Conservation (phyloP, 345 rosid species). For the Acer saccharum region DNA sequence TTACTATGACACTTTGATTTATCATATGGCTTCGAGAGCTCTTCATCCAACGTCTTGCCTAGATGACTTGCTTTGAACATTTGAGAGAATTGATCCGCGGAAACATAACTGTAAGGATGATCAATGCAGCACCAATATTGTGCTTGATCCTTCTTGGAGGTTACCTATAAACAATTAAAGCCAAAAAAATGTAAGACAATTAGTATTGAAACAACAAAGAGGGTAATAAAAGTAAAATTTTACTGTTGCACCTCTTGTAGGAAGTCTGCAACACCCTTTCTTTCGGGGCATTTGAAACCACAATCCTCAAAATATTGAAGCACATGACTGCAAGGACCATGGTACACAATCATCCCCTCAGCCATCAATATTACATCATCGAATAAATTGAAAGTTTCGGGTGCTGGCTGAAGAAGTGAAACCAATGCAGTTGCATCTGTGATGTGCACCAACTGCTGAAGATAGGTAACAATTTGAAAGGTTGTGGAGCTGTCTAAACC, state of each 20-base stretch:
- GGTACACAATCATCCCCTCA: slow-evolving; percentile 55
- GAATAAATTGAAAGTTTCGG: slow-evolving; percentile 59
- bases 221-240: neutral
- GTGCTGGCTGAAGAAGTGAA: slow-evolving; percentile 71
- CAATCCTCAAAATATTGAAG: slow-evolving; percentile 51
- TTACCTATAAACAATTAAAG: slow-evolving; percentile 33
- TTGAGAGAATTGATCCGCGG: slow-evolving; percentile 34
- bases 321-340: slow-evolving; percentile 43
- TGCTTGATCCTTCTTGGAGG: slow-evolving; percentile 52
- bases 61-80: slow-evolving; percentile 31
- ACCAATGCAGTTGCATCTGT: slow-evolving; percentile 42
- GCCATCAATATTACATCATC: slow-evolving; percentile 60
- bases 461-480: slow-evolving; percentile 51
- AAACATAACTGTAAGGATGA: slow-evolving; percentile 36
- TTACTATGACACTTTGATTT: slow-evolving; percentile 25
- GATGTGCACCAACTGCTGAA: slow-evolving; percentile 52
- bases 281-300: slow-evolving; percentile 59
- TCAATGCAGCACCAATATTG: slow-evolving; percentile 42
- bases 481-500: slow-evolving; percentile 69
- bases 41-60: slow-evolving; percentile 31
- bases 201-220: neutral
- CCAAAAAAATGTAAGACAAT: neutral
- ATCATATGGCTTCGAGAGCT: slow-evolving; percentile 32
- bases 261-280: slow-evolving; percentile 59
- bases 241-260: slow-evolving; percentile 45